Conservation (phyloP, 106 monocot genomes). For the Dendrobium catenatum region DNA sequence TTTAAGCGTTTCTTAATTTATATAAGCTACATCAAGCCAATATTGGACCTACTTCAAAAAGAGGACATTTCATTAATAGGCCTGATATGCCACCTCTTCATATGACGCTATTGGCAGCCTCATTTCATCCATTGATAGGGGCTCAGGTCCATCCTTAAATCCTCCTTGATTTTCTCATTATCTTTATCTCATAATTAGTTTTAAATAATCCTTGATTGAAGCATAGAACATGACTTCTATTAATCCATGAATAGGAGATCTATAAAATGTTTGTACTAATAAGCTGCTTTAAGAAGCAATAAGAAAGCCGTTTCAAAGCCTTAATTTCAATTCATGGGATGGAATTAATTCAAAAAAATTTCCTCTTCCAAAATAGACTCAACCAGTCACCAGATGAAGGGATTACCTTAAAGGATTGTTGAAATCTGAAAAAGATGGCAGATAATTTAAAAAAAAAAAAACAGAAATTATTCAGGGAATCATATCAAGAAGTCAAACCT, state of each 20-base stretch:
- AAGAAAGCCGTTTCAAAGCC: too few species aligned
- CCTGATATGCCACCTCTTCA: neutral
- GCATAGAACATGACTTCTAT: neutral
- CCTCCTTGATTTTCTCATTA: neutral
- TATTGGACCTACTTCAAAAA: neutral
- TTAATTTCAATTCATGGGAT: neutral
- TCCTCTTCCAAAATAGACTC: neutral
- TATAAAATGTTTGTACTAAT: neutral
- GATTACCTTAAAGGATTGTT: neutral
- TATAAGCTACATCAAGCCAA: neutral
- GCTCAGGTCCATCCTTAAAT: neutral
- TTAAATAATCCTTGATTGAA: neutral
- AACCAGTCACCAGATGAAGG: neutral
- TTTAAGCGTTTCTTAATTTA: neutral
- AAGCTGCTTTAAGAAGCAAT: too few species aligned
- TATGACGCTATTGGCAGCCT: neutral
- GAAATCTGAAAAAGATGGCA: neutral
- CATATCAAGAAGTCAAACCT: constrained; percentile 27
- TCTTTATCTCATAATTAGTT: neutral
- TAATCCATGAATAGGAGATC: neutral
- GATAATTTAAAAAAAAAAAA: neutral
- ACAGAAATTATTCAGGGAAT: neutral
- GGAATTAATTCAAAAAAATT: neutral
- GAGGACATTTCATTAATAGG: neutral
- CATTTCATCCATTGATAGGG: neutral